Conservation (phyloP, 495 filamentous ascomycete genomes). For the Tuber brumale region DNA sequence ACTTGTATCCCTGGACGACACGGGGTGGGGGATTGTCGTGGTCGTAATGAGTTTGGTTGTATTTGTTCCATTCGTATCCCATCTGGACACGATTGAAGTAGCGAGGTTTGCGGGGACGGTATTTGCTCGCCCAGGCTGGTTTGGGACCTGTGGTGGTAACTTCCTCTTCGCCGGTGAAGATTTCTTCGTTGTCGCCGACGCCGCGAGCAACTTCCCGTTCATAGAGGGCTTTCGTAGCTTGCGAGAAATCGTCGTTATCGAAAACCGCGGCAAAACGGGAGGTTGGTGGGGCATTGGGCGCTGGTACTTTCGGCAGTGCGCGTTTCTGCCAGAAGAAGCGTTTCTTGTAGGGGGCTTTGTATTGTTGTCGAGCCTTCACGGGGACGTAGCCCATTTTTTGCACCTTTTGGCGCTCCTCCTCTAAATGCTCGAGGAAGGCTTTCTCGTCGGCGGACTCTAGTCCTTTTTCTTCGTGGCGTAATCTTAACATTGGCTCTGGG, state of each 20-base stretch:
- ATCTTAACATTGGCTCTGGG: conserved; percentile 63
- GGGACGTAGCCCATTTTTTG: conserved; percentile 66
- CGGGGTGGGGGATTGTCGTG: conserved; percentile 97
- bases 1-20: conserved; percentile 97
- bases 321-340: conserved; percentile 39
- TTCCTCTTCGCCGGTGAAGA: conserved; percentile 86
- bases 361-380: conserved; percentile 50
- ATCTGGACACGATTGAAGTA: conserved; percentile 99
- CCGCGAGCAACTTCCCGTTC: conserved; percentile 90
- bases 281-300: conserved; percentile 47
- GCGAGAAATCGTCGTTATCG: conserved; percentile 75
- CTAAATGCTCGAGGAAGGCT: conserved; percentile 55
- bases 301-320: conserved; percentile 22
- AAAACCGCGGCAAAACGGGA: conserved; percentile 67
- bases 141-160: conserved; percentile 56
- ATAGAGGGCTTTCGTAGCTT: conserved; percentile 83
- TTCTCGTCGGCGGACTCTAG: conserved; percentile 58
- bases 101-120: conserved; percentile 84
- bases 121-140: conserved; percentile 80
- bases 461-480: conserved; percentile 61
- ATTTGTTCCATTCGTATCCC: conserved; percentile 99
- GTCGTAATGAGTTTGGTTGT: conserved; percentile 99
- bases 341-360: conserved; percentile 47
- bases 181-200: conserved; percentile 88
- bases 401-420: conserved; percentile 58